Evolutionary conservation across 352 stramenopile genomes (phyloP), one percentile per base, ranked within the genome.

Genomic region (Phytophthora ramorum): DNA sequence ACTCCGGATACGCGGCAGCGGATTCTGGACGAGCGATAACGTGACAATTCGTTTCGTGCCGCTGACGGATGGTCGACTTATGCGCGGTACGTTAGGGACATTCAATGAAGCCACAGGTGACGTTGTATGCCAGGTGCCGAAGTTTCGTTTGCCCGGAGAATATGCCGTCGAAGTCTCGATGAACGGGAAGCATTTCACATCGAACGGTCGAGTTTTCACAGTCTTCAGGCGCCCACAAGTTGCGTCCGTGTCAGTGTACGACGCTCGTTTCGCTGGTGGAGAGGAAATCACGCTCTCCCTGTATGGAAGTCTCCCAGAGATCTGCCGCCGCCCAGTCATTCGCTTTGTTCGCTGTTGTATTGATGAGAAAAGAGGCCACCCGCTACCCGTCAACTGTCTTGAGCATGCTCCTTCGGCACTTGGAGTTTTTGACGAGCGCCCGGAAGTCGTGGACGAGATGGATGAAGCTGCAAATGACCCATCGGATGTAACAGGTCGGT

Each of bases 181-280:
- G 71, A 89, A 95, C 28, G 87, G 89, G 19, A 89, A 86, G 50
- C 73, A 92, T 53, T 96, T 95, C 50, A 95, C 81, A 0, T 73
- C 68, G 0, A 87, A 91, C 38, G 74, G 82, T 6, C 62, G 75
- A 19, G 40, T 81, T 20, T 91, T 93, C 41, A 81, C 81, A 2
- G 79, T 77, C 4, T 91, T 85, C 52, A 80, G 80, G 22, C 73
- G 73, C 7, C 79, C 81, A 12, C 43, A 66, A 20, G 47, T 87
- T 24, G 63, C 69, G 16, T 34, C 44, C 8, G 69, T 90, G 3
- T 91, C 82, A 6, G 56, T 76, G 12, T 73, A 65, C 19, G 85
- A 89, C 32, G 58, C 72, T 28, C 66, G 66, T 3, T 59, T 86
- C 0, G 19, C 2, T 1, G 73, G 75, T 37, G 78, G 66, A 38